Percentiles rank a stretch among this genome's conserved stretches.
Evolutionary conservation across 2,329 filamentous ascomycete species (phyloP).

Genomic region (Tolypocladium ovalisporum): DNA sequence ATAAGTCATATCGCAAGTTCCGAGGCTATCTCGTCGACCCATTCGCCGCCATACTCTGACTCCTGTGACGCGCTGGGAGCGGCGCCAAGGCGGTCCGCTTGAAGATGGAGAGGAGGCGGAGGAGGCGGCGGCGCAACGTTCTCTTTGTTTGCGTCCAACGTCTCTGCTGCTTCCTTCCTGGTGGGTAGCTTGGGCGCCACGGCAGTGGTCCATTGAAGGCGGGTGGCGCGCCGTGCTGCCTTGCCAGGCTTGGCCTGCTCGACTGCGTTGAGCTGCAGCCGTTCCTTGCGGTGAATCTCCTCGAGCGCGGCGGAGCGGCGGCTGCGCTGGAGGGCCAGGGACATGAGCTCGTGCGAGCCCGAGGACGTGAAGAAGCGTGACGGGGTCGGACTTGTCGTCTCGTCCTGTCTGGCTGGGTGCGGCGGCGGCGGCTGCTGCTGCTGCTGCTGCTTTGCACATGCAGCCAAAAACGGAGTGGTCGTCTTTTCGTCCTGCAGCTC

Average conservation of each 20-base stretch:
- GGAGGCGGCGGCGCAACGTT: constrained; percentile 9
- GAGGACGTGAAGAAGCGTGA: constrained; percentile 26
- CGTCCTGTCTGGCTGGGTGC: constrained; percentile 6
- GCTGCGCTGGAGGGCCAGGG: constrained; percentile 23
- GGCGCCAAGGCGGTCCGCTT: not conserved
- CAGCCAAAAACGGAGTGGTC: not conserved
- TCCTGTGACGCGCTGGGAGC: constrained; percentile 19
- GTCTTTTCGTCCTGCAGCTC: constrained; percentile 34
- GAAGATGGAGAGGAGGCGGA: too few relatives aligned
- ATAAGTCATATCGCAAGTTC: constrained; percentile 18
- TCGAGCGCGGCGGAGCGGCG: constrained; percentile 21
- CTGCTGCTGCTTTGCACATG: not conserved
- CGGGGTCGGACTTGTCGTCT: constrained; percentile 6
- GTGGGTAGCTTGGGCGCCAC: not conserved
- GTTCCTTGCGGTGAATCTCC: constrained; percentile 15
- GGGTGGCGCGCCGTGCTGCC: not conserved
- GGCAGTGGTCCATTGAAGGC: not conserved
- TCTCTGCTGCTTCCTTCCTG: not conserved
- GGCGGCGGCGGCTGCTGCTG: not conserved
- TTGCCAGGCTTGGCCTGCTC: constrained; percentile 5
- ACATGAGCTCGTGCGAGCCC: constrained; percentile 21
- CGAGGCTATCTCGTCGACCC: constrained; percentile 24
- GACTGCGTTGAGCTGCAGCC: constrained; percentile 2
- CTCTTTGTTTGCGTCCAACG: constrained; percentile 11
- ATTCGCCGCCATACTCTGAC: constrained; percentile 26